phyloP scores from a whole-genome alignment of 805 yeast species.

The Yamadazyma endophytica region DNA sequence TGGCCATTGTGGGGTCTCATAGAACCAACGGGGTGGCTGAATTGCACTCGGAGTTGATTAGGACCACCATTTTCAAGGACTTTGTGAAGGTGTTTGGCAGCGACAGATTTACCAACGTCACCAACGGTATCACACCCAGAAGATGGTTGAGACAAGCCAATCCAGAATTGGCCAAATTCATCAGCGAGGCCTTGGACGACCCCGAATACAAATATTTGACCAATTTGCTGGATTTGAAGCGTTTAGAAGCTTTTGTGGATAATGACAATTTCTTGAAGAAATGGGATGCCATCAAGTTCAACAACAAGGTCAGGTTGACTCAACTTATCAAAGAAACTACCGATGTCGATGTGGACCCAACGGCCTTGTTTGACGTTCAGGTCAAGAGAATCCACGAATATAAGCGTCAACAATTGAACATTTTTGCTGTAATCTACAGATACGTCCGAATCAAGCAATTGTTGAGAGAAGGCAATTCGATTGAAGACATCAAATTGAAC shows the following conservation, averaged over 20 bases:
- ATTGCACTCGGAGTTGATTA: slow-evolving; percentile 85
- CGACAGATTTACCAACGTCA: slow-evolving; percentile 84
- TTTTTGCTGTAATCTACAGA: slow-evolving; percentile 83
- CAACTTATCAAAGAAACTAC: slow-evolving; percentile 60
- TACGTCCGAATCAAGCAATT: slow-evolving; percentile 72
- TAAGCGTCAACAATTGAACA: slow-evolving; percentile 90
- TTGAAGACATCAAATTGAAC: slow-evolving; percentile 51
- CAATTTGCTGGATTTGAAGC: slow-evolving; percentile 63
- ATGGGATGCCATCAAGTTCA: slow-evolving; percentile 70
- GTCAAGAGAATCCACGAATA: slow-evolving; percentile 95
- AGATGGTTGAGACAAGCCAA: slow-evolving; percentile 95
- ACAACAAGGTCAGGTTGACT: slow-evolving; percentile 68
- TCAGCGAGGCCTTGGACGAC: slow-evolving; percentile 66
- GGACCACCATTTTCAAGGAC: slow-evolving; percentile 85
- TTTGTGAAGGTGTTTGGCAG: slow-evolving; percentile 79
- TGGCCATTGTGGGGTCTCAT: slow-evolving; percentile 90
- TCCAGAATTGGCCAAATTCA: slow-evolving; percentile 72
- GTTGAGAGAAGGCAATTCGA: slow-evolving; percentile 42
- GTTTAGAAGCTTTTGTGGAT: slow-evolving; percentile 60
- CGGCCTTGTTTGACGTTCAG: slow-evolving; percentile 82
- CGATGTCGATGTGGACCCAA: slow-evolving; percentile 63
- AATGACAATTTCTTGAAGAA: slow-evolving; percentile 61
- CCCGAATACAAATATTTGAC: slow-evolving; percentile 61
- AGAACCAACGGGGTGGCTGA: slow-evolving; percentile 96
- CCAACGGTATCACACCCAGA: slow-evolving; percentile 94